These are phyloP conservation scores for Kurtzmaniella quercitrusa DNA, from an alignment of 1,139 yeast species.

Conservation along the genomic window DNA sequence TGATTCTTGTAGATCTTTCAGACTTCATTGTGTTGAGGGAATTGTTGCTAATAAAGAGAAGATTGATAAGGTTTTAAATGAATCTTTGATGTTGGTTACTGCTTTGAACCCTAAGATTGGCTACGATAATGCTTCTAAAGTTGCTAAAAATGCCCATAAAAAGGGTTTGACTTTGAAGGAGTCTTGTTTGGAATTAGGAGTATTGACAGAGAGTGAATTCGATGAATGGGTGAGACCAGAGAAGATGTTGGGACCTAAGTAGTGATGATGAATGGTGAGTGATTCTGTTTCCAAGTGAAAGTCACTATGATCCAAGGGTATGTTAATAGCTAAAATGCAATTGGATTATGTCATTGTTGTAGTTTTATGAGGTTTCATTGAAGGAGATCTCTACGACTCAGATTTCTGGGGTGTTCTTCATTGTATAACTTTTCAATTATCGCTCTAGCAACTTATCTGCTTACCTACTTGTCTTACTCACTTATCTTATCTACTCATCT, in stretches of 20 bases:
- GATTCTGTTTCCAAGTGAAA: too few relatives aligned
- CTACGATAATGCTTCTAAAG: slow-evolving; percentile 88
- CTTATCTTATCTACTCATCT: too few relatives aligned
- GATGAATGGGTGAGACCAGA: slow-evolving; percentile 94
- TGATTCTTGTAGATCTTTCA: slow-evolving; percentile 80
- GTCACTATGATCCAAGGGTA: too few relatives aligned
- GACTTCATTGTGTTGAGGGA: slow-evolving; percentile 87
- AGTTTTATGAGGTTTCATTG: too few relatives aligned
- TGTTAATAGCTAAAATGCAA: too few relatives aligned
- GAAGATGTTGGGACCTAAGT: slow-evolving; percentile 86
- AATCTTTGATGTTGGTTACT: slow-evolving; percentile 90
- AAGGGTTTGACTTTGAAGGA: slow-evolving; percentile 88
- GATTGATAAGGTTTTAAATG: slow-evolving; percentile 76
- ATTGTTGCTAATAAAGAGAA: slow-evolving; percentile 78
- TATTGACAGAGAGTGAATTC: slow-evolving; percentile 71
- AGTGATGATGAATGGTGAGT: background rate
- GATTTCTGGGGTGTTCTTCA: too few relatives aligned
- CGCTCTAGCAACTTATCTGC: too few relatives aligned
- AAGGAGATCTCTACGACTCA: too few relatives aligned
- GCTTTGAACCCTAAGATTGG: slow-evolving; percentile 96
- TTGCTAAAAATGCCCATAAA: slow-evolving; percentile 93
- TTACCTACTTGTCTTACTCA: too few relatives aligned
- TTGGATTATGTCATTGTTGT: too few relatives aligned
- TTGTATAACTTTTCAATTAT: too few relatives aligned
- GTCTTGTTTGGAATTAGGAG: slow-evolving; percentile 80